Base-by-base conservation (phyloP, 176 grass and related monocot species). In the Zoysia japonica region DNA sequence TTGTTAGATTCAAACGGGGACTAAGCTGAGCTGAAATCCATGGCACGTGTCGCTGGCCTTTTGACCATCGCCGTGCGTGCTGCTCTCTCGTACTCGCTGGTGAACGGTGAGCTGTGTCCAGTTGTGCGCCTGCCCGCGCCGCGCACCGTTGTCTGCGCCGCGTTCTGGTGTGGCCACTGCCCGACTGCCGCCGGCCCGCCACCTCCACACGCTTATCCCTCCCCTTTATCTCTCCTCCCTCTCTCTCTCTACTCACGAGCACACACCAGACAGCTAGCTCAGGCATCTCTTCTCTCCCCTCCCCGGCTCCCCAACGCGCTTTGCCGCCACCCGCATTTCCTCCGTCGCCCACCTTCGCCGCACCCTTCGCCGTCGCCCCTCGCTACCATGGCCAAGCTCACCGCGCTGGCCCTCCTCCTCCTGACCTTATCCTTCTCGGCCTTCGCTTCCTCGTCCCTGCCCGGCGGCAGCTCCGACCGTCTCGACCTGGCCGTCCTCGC, bases 331-430 rank as follows among this genome's bases (percentile, higher is more conserved):
- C 20, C 1, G 42, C 71, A 75, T 76, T 76, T 5, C 69, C 68
- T 28, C 16, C 45, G 16, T 17, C 56, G 43, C 45, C 14, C 14
- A 15, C 51, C 5, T 52, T 28, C 9, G 44, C 44, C 6, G 44
- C 44, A 45, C 6, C 15, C 15, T 39, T 15, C 47, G 36, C 40
- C 28, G 28, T 28, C 28, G 28, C 28, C 28, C 28, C 28, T 28
- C 28, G 28, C 28, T 28, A 49, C 80, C 74, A 90, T 88, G 72
- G 91, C 41, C 0, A 85, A 47, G 69, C 61, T 89, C 37, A 28
- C 28, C 28, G 74, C 70, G 8, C 49, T 86, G 17, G 50, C 39
- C 3, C 19, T 85, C 0, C 9, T 87, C 0, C 47, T 84, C 20
- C 72, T 88, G 17, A 47, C 78, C 49, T 48, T 76, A 14, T 1